These are phyloP conservation scores for Neocucurbitaria cava DNA, from an alignment of 2,329 filamentous ascomycete species.

Conservation along the genomic window DNA sequence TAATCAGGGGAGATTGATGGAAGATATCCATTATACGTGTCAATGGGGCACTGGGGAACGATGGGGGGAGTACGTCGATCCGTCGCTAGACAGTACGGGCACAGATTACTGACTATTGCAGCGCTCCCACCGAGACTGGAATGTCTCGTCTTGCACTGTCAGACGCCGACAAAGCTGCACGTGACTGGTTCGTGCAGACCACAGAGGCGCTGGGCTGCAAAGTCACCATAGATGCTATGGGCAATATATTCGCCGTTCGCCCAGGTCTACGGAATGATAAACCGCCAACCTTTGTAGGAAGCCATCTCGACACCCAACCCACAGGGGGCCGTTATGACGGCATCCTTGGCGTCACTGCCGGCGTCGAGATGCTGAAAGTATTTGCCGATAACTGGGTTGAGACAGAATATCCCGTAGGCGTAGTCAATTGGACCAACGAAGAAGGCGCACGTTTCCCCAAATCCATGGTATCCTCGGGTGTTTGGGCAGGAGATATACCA, in stretches of 20 bases:
- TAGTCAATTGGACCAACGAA: constrained; percentile 84
- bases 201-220: constrained; percentile 69
- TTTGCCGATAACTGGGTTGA: constrained; percentile 71
- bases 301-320: constrained; percentile 66
- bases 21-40: constrained; percentile 69
- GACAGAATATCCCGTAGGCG: constrained; percentile 74
- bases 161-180: constrained; percentile 72
- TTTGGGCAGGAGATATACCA: constrained; percentile 75
- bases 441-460: constrained; percentile 82
- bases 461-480: constrained; percentile 76
- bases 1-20: constrained; percentile 66
- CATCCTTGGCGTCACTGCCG: constrained; percentile 76
- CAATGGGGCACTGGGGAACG: constrained; percentile 70
- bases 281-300: constrained; percentile 72
- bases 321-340: constrained; percentile 76
- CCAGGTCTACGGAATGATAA: constrained; percentile 65
- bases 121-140: constrained; percentile 69
- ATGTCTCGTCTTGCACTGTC: constrained; percentile 78
- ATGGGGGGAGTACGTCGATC: constrained; percentile 66
- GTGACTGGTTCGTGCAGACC: constrained; percentile 77
- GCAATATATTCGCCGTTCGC: constrained; percentile 79
- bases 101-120: constrained; percentile 28
- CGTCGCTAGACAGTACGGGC: not conserved
- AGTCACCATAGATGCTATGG: constrained; percentile 75
- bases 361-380: constrained; percentile 73